A percentile compares a stretch with the other conserved stretches of the same genome.
Conservation (phyloP, 208 protist genomes). For the Crithidia bombi region DNA sequence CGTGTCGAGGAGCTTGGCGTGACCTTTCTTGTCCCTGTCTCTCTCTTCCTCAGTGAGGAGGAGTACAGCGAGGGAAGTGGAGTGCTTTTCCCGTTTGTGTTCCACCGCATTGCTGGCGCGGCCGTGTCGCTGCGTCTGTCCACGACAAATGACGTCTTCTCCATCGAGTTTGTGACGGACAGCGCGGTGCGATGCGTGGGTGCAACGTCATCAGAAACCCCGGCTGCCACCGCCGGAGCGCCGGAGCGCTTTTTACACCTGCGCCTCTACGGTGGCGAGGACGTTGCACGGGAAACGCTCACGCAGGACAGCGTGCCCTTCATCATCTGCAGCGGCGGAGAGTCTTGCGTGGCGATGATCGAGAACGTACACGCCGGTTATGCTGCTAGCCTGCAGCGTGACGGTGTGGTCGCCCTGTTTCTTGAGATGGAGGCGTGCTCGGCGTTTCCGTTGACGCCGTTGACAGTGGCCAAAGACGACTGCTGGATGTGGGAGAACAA, state of each 20-base stretch:
- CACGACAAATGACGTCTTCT: conserved; percentile 23
- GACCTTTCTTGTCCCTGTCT: conserved; percentile 37
- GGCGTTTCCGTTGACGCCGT: conserved; percentile 33
- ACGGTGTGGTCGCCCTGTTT: conserved; percentile 32
- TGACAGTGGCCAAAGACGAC: conserved; percentile 33
- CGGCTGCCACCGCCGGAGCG: neutral
- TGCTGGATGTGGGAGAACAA: conserved; percentile 70
- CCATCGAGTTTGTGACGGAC: conserved; percentile 52
- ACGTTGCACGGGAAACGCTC: conserved; percentile 15
- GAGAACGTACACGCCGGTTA: conserved; percentile 34
- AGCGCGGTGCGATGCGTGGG: conserved; percentile 17
- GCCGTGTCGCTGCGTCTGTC: conserved; percentile 50
- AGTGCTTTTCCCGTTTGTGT: conserved; percentile 67
- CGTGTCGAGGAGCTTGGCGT: conserved; percentile 10
- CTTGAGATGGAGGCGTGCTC: conserved; percentile 11
- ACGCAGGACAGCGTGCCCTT: conserved; percentile 28
- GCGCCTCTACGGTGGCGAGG: conserved; percentile 26
- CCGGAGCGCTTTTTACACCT: conserved; percentile 19
- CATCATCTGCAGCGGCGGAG: conserved; percentile 36
- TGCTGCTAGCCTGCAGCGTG: conserved; percentile 35
- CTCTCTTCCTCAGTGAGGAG: conserved; percentile 44
- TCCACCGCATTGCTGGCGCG: conserved; percentile 39
- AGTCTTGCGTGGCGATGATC: conserved; percentile 36
- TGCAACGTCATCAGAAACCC: neutral
- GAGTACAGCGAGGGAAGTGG: conserved; percentile 30